Evolutionary conservation across 495 filamentous ascomycete genomes (phyloP).

Genomic region (Elaphomyces granulatus): DNA sequence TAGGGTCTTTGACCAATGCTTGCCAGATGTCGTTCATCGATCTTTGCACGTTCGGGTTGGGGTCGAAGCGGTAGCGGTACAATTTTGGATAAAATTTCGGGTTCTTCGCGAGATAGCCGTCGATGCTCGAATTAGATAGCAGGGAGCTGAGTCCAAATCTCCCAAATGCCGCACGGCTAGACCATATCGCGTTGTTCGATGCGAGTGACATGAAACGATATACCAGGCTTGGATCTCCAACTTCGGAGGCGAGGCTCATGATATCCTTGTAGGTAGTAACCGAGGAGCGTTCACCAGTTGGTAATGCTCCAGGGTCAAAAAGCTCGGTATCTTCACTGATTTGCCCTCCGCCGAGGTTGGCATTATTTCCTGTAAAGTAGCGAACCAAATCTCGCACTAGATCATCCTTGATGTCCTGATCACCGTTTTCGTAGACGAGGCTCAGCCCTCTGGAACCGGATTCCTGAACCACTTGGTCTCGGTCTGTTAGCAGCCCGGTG

Average conservation of each 20-base stretch:
- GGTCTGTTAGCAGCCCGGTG: conserved; percentile 68
- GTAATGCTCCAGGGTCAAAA: conserved; percentile 85
- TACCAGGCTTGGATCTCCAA: conserved; percentile 84
- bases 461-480: conserved; percentile 90
- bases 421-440: conserved; percentile 84
- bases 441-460: conserved; percentile 81
- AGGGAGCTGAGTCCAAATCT: conserved; percentile 85
- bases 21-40: conserved; percentile 98
- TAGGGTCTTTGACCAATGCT: conserved; percentile 72
- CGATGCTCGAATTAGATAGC: conserved; percentile 69
- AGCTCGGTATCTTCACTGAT: conserved; percentile 81
- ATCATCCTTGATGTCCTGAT: conserved; percentile 60
- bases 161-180: conserved; percentile 85
- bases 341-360: conserved; percentile 53
- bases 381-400: conserved; percentile 74
- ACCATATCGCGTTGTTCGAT: conserved; percentile 89
- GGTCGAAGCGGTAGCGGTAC: conserved; percentile 88
- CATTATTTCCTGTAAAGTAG: conserved; percentile 65
- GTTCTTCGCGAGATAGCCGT: conserved; percentile 55
- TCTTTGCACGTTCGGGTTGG: conserved; percentile 76
- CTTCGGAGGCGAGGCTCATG: conserved; percentile 80
- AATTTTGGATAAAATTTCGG: conserved; percentile 91
- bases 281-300: conserved; percentile 77
- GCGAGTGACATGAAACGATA: conserved; percentile 97
- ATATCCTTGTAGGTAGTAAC: conserved; percentile 94